These are phyloP conservation scores for Myochromella boudieri DNA, from an alignment of 768 basidiomycete species.

Conservation along the genomic window DNA sequence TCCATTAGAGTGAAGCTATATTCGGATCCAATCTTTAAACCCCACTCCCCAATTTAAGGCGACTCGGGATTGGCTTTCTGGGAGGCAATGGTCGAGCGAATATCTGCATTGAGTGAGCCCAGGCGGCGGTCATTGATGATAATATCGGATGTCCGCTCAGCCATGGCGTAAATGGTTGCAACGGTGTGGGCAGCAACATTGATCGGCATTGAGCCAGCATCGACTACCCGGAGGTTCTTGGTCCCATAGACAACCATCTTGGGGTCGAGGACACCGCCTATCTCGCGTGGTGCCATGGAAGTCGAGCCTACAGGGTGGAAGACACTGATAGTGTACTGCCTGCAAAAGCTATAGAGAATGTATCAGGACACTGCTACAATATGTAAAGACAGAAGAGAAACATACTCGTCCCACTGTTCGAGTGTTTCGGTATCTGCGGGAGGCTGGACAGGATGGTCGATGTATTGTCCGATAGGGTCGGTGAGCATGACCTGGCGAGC, in stretches of 20 bases:
- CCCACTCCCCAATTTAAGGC: too few relatives aligned
- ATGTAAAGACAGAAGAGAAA: background rate
- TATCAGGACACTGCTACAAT: background rate
- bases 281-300: slow-evolving; percentile 20
- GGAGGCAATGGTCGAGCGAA: background rate
- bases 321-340: slow-evolving; percentile 15
- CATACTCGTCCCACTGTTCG: slow-evolving; percentile 17
- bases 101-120: background rate
- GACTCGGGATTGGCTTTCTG: too few relatives aligned
- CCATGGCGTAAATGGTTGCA: slow-evolving; percentile 9
- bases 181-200: slow-evolving; percentile 7
- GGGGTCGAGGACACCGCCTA: slow-evolving; percentile 29
- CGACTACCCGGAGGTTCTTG: slow-evolving; percentile 33
- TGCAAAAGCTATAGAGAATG: slow-evolving; percentile 11
- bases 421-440: slow-evolving; percentile 12
- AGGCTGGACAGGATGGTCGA: slow-evolving; percentile 10
- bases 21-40: too few relatives aligned
- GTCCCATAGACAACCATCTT: slow-evolving; percentile 27
- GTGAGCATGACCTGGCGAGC: slow-evolving; percentile 9
- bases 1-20: too few relatives aligned
- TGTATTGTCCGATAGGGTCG: slow-evolving; percentile 12
- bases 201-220: slow-evolving; percentile 18
- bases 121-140: slow-evolving; percentile 9
- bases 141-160: slow-evolving; percentile 8
- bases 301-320: slow-evolving; percentile 36